phyloP scores from a whole-genome alignment of 352 stramenopile species.

The Pythium myriotylum region DNA sequence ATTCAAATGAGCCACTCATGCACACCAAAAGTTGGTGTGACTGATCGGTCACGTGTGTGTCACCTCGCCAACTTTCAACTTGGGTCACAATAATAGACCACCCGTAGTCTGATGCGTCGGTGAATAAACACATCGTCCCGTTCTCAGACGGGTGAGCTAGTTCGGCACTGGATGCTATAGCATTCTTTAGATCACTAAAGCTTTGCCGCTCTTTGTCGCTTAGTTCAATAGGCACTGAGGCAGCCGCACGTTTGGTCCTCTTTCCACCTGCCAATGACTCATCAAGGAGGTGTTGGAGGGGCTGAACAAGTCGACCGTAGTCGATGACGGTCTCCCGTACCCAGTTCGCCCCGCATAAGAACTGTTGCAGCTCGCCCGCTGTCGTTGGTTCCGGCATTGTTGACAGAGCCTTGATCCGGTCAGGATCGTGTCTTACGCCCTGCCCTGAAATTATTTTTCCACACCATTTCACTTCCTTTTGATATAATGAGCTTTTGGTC shows the following conservation, averaged over 20 bases:
- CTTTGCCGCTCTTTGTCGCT: no score
- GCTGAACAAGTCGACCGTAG: slow-evolving; percentile 16
- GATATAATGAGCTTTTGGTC: slow-evolving; percentile 8
- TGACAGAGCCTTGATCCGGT: slow-evolving; percentile 1
- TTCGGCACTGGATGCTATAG: background rate
- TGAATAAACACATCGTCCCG: slow-evolving; percentile 16
- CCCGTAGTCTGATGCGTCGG: slow-evolving; percentile 24
- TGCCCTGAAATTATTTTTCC: slow-evolving; percentile 6
- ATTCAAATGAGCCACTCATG: slow-evolving; percentile 24
- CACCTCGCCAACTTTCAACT: slow-evolving; percentile 9
- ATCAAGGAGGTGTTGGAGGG: no score
- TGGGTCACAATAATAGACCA: slow-evolving; percentile 28
- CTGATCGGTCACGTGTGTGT: slow-evolving; percentile 23
- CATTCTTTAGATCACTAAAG: slow-evolving; percentile 7
- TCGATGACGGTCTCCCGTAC: slow-evolving; percentile 21
- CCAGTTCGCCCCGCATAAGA: slow-evolving; percentile 23
- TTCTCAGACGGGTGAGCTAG: no score
- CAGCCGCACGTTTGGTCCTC: no score
- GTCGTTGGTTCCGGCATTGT: background rate
- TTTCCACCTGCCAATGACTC: no score
- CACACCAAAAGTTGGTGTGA: slow-evolving; percentile 19
- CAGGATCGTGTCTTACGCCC: slow-evolving; percentile 10
- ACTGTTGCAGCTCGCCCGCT: slow-evolving; percentile 20
- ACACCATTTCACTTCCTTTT: slow-evolving; percentile 14
- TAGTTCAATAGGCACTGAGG: no score